phyloP scores from a whole-genome alignment of 2,329 filamentous ascomycete genomes.

The Periconia digitata region DNA sequence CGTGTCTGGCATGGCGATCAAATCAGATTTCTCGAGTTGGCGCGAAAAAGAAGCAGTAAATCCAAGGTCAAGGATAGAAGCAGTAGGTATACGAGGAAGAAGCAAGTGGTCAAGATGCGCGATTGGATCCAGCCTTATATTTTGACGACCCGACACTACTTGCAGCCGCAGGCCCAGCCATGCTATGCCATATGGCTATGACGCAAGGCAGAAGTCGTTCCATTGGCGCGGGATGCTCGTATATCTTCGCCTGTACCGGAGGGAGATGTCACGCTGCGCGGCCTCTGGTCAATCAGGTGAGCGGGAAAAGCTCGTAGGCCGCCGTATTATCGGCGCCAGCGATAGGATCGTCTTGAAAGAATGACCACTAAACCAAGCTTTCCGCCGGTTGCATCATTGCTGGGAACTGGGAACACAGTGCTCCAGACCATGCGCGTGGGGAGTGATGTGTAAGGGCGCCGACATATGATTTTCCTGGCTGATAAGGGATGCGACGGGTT shows the following conservation, averaged over 20 bases:
- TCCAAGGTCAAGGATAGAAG: slow-evolving; percentile 11
- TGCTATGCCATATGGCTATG: too few species aligned
- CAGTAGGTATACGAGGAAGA: slow-evolving; percentile 2
- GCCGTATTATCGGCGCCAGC: slow-evolving; percentile 7
- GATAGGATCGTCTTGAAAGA: slow-evolving; percentile 8
- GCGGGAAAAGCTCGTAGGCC: neutral
- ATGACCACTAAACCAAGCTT: neutral
- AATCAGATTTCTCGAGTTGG: too few species aligned
- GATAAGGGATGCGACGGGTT: neutral
- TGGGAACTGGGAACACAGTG: neutral
- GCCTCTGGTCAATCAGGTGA: slow-evolving; percentile 1
- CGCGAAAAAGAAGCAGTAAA: slow-evolving; percentile 5
- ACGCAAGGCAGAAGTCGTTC: slow-evolving; percentile 21
- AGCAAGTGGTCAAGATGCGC: slow-evolving; percentile 9
- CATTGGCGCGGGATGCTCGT: slow-evolving; percentile 31
- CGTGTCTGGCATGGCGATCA: too few species aligned
- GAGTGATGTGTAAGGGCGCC: slow-evolving; percentile 3
- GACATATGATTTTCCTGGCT: slow-evolving; percentile 3
- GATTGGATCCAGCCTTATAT: slow-evolving; percentile 29
- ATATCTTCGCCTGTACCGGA: slow-evolving; percentile 7
- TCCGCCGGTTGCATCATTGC: neutral
- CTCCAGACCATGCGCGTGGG: neutral
- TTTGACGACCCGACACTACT: slow-evolving; percentile 13
- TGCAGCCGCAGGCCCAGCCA: slow-evolving; percentile 12
- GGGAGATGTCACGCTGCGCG: neutral